Evolutionary conservation across 1,139 yeast genomes (phyloP), one percentile per base, ranked within the genome.

Genomic region (Taphrina sp.): DNA sequence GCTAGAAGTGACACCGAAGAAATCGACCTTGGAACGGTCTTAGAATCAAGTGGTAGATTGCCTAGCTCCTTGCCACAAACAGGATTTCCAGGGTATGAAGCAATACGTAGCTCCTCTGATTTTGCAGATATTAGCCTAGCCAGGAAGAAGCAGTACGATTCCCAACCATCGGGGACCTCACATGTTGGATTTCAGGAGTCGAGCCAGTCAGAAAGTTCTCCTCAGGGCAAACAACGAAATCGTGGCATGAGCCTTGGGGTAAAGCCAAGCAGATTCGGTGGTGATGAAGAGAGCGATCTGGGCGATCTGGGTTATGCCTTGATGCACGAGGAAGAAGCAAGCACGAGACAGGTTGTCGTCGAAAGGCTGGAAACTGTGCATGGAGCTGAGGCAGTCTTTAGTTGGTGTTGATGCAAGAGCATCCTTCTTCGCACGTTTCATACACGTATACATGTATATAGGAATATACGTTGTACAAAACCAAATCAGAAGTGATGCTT

Each of bases 291-390:
- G 29, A 41, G 58, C 31, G 54, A 51, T 28, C 16, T 41, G 20
- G 64, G 65, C 39, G 63, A 67, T 44, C 62, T 67, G 19, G 72
- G 72, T 3, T 65, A 65, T 38, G 63, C 69, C 1, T 63, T 64
- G 12, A 70, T 69, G 7, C 69, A 69, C 29, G 67, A 59, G 10
- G 63, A 62, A 10, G 65, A 66, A 5, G 60, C 66, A 3, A 58
- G 64, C 31, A 69, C 74, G 1, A 73, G 72, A 59, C 71, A 69
- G 44, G 87, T 82, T 2, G 74, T 82, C 3, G 79, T 83, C 3
- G 90, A 83, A 65, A 69, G 87, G 55, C 65, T 83, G 19, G 82
- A 81, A 61, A 75, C 79, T 26, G 83, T 78, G 1, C 73, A 73
- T 10, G 72, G 78, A 14, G 77, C 74, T 58, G 46, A 39, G 24